Evolutionary conservation across 2,329 filamentous ascomycete species (phyloP), one percentile per base, ranked within the genome.

Genomic region (Claviceps sp.): DNA sequence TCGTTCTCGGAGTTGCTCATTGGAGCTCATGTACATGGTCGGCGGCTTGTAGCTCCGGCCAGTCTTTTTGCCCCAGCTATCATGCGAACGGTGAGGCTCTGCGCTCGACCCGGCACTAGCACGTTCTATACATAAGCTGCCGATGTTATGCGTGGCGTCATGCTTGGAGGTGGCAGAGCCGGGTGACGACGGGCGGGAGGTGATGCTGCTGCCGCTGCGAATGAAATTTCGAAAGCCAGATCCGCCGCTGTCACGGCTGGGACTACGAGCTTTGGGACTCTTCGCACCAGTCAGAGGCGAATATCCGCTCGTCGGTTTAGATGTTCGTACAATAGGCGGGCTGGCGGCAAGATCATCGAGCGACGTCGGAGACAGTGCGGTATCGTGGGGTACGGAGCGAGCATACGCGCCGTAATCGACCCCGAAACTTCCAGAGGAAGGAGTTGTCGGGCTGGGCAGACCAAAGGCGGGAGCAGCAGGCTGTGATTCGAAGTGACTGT

Each of bases 281-380:
- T 75, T 81, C 54, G 76, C 75, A 0, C 82, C 78, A n/a, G 84
- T 88, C 50, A 86, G 69, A 18, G 82, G 70, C 9, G 86, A 89
- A 60, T 82, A 80, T 51, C 86, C 86, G 49, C 85, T 88, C 0
- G 86, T 86, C 7, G 84, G 85, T 65, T 90, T 90, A 37, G 88
- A 80, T 37, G 90, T 95, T 57, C 85, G 83, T 59, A 94, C 78
- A 51, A 91, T 78, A 18, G 89, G 88, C 13, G 88, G 71, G 47
- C 72, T 71, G 22, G 81, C 80, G 34, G 81, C 75, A 45, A 82
- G 69, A 51, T 84, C 77, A 67, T 82, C 76, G 57, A 82, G 67
- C 11, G 75, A 71, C 5, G 71, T 59, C 44, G 60, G 60, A 38
- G 75, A 71, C 48, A 77, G 71, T 45, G 71, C 62, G 13, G 74